phyloP scores from a whole-genome alignment of 2,329 filamentous ascomycete genomes.

The Colletotrichum lentis region DNA sequence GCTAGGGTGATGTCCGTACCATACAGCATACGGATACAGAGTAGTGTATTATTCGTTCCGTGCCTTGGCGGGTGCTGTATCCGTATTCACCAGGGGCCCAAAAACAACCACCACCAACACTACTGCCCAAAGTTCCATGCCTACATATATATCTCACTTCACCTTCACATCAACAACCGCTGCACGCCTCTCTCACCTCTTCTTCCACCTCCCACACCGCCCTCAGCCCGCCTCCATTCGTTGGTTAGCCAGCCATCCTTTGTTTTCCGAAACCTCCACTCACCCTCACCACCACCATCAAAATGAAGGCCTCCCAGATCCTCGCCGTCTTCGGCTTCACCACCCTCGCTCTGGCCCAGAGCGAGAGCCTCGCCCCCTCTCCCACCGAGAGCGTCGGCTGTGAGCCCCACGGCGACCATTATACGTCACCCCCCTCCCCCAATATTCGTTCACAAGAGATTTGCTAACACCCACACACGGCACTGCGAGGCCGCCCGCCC shows the following conservation, averaged over 20 bases:
- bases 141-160: constrained; percentile 20
- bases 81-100: not conserved
- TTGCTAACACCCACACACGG: constrained; percentile 15
- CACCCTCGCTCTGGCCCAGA: constrained; percentile 27
- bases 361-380: constrained; percentile 43
- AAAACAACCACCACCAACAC: not conserved
- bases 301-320: constrained; percentile 36
- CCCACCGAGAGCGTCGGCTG: constrained; percentile 50
- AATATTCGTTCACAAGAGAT: not conserved
- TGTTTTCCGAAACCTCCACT: not conserved
- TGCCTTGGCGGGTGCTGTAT: not conserved
- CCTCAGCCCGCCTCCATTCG: too few species aligned
- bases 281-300: not conserved
- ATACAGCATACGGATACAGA: too few species aligned
- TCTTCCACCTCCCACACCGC: not conserved
- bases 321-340: constrained; percentile 35
- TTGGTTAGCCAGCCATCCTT: not conserved
- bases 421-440: too few species aligned
- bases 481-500: constrained; percentile 32
- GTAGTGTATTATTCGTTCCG: not conserved
- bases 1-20: not conserved
- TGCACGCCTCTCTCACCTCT: not conserved
- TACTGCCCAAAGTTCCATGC: too few species aligned
- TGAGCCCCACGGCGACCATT: constrained; percentile 52
- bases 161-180: not conserved